phyloP scores from a whole-genome alignment of 2,329 filamentous ascomycete genomes.

The Fusarium haematococcum region DNA sequence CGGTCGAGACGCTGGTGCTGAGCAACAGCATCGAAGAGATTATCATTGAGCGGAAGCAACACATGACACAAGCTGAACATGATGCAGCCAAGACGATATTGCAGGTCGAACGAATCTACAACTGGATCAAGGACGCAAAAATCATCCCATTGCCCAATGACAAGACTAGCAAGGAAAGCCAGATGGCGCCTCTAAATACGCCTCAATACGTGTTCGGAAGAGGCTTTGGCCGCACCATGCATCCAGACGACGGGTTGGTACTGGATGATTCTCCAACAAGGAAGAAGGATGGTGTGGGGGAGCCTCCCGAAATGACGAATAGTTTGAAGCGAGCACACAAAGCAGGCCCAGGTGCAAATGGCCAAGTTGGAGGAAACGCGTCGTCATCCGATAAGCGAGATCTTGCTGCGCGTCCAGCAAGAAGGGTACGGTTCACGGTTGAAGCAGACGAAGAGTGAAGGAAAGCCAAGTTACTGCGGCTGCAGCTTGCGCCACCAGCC shows the following conservation, averaged over 20 bases:
- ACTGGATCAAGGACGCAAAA: constrained; percentile 68
- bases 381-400: constrained; percentile 26
- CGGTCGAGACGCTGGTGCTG: constrained; percentile 87
- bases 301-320: constrained; percentile 14
- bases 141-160: constrained; percentile 53
- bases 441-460: constrained; percentile 36
- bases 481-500: constrained; percentile 22
- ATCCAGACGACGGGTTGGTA: constrained; percentile 62
- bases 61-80: constrained; percentile 79
- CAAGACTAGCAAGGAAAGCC: constrained; percentile 52
- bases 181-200: constrained; percentile 60
- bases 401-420: constrained; percentile 42
- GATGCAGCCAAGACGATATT: constrained; percentile 66
- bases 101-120: constrained; percentile 67
- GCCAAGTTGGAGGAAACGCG: constrained; percentile 10
- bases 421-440: constrained; percentile 49
- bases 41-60: constrained; percentile 78
- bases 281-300: constrained; percentile 12
- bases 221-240: constrained; percentile 56
- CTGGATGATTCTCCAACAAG: constrained; percentile 39
- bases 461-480: background rate
- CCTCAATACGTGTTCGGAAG: constrained; percentile 65
- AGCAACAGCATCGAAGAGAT: constrained; percentile 85
- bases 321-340: constrained; percentile 43
- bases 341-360: constrained; percentile 22